A percentile compares a stretch with the other conserved stretches of the same genome.
These are phyloP conservation scores for Alternaria consortialis DNA, from an alignment of 2,329 filamentous ascomycete species.

Conservation along the genomic window DNA sequence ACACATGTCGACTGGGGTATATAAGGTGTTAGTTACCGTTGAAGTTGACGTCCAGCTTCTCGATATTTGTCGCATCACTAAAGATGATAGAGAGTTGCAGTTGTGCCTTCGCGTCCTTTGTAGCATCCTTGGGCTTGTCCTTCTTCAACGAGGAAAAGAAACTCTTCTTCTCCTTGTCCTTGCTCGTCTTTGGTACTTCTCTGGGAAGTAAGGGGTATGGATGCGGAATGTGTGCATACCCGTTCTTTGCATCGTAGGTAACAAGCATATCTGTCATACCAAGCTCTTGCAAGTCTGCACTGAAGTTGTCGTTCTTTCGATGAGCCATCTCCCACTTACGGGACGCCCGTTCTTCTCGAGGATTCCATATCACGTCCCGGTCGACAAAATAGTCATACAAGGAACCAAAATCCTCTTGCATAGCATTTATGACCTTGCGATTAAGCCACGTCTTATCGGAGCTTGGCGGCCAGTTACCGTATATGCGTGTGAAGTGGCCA, in stretches of 20 bases:
- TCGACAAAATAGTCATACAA: constrained; percentile 77
- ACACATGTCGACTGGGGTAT: background rate
- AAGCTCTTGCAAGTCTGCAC: constrained; percentile 60
- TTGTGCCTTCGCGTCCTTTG: constrained; percentile 51
- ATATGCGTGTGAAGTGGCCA: constrained; percentile 64
- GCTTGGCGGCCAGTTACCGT: constrained; percentile 70
- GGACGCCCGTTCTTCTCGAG: constrained; percentile 66
- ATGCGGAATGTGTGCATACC: constrained; percentile 63
- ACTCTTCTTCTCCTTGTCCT: constrained; percentile 46
- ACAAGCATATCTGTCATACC: constrained; percentile 72
- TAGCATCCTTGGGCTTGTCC: constrained; percentile 42
- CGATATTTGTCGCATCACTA: constrained; percentile 53
- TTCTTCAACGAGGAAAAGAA: constrained; percentile 49
- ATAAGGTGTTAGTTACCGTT: constrained; percentile 35
- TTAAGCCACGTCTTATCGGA: constrained; percentile 64
- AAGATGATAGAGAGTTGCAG: constrained; percentile 52
- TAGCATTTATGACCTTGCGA: constrained; percentile 62
- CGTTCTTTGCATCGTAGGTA: constrained; percentile 69
- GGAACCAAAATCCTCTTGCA: constrained; percentile 73
- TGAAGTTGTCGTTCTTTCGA: constrained; percentile 46
- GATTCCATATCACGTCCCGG: constrained; percentile 71
- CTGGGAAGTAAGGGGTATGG: constrained; percentile 71
- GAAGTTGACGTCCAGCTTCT: constrained; percentile 49
- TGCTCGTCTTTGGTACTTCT: constrained; percentile 35
- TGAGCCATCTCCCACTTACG: constrained; percentile 71